phyloP scores from a whole-genome alignment of 2,329 filamentous ascomycete species.

The Botrytis paeoniae region DNA sequence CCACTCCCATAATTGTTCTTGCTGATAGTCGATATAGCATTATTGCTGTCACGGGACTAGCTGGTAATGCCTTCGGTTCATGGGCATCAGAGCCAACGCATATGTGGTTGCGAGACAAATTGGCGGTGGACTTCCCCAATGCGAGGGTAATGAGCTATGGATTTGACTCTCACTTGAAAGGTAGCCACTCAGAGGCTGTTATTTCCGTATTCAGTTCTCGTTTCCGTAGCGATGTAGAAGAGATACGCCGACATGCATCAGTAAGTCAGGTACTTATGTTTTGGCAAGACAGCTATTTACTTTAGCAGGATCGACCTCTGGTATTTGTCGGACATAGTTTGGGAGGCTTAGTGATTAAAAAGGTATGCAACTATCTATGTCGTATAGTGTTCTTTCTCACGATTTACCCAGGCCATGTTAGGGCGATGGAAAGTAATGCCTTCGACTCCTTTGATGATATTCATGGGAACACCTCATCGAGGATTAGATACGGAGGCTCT shows the following conservation, averaged over 20 bases:
- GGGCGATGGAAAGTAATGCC: slow-evolving; percentile 20
- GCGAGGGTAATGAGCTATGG: slow-evolving; percentile 38
- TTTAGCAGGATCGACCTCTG: slow-evolving; percentile 25
- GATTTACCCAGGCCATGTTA: slow-evolving; percentile 3
- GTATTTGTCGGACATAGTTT: slow-evolving; percentile 41
- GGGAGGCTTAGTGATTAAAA: slow-evolving; percentile 40
- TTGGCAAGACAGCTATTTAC: neutral
- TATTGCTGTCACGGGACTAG: slow-evolving; percentile 45
- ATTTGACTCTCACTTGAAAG: slow-evolving; percentile 36
- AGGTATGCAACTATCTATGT: slow-evolving; percentile 21
- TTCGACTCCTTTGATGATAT: slow-evolving; percentile 26
- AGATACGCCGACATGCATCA: slow-evolving; percentile 22
- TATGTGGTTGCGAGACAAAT: slow-evolving; percentile 41
- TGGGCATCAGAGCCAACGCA: slow-evolving; percentile 39
- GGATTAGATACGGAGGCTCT: slow-evolving; percentile 30
- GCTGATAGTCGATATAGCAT: slow-evolving; percentile 12
- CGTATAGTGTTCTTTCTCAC: neutral
- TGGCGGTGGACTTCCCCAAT: slow-evolving; percentile 37
- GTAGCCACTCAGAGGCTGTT: slow-evolving; percentile 10
- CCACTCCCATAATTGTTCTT: neutral
- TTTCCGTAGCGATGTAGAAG: slow-evolving; percentile 30
- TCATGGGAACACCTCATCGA: slow-evolving; percentile 32
- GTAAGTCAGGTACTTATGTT: neutral
- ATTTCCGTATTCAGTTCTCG: slow-evolving; percentile 16
- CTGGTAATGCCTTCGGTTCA: slow-evolving; percentile 41